These are phyloP conservation scores for Tricholoma sp. DNA, from an alignment of 768 basidiomycete species.

Conservation along the genomic window DNA sequence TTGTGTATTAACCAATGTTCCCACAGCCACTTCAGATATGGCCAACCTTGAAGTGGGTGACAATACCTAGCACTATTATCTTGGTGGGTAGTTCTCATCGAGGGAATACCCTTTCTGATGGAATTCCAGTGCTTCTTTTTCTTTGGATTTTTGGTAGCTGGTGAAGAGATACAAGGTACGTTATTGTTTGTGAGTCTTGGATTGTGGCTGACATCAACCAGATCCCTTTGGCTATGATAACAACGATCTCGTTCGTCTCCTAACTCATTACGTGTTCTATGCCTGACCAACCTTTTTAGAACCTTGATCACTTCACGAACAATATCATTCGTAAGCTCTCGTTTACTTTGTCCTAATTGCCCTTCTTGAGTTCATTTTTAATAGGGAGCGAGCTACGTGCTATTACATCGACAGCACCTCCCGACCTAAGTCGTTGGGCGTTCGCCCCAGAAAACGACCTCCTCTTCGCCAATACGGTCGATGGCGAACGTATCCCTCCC, in stretches of 20 bases:
- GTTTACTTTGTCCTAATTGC: background rate
- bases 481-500: constrained; percentile 43
- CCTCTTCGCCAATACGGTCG: constrained; percentile 35
- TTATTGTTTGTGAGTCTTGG: constrained; percentile 4
- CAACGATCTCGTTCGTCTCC: constrained; percentile 54
- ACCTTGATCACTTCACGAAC: constrained; percentile 67
- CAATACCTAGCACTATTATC: constrained; percentile 57
- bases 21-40: constrained; percentile 62
- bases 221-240: constrained; percentile 63
- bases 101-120: background rate
- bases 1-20: background rate
- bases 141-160: constrained; percentile 70
- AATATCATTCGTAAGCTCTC: constrained; percentile 50
- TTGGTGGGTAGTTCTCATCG: constrained; percentile 30
- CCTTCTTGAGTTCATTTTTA: constrained; percentile 2
- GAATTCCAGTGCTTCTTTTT: constrained; percentile 53
- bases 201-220: constrained; percentile 11
- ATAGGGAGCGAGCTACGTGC: constrained; percentile 56
- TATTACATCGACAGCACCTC: constrained; percentile 53
- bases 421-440: constrained; percentile 56
- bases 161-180: constrained; percentile 70
- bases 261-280: background rate
- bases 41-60: constrained; percentile 48
- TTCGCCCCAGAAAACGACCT: constrained; percentile 57
- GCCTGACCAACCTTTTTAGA: constrained; percentile 24